Evolutionary conservation across 495 filamentous ascomycete genomes (phyloP), one percentile per base, ranked within the genome.

Genomic region (Penicillium diatomitis): DNA sequence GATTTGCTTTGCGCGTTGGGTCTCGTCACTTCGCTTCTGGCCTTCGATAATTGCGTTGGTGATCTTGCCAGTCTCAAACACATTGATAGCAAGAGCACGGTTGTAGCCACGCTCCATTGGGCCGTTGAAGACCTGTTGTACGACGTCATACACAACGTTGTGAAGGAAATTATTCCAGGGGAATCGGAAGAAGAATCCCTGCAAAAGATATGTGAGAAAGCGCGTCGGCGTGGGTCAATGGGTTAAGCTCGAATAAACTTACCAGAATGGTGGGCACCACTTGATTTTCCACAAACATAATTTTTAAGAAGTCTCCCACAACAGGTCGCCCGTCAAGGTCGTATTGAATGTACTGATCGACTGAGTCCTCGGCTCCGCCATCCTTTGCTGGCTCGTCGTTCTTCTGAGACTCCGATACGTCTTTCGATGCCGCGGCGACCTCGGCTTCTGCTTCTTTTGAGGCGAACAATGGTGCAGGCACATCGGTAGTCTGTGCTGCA

Each of bases 131-230:
- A 99, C 94, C 70, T 99, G 92, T 64, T 99, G 92, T 8, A 99
- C 86, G 53, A 99, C 90, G 64, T 99, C 92, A 64, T 99, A 99
- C 28, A 99, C 92, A 38, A 99, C 92, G 68, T 99, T 99, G 66
- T 99, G 92, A 27, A 99, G 80, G 61, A 99, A 99, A 65, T 99
- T 99, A 62, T 99, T 99, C 92, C 92, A 99, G 4, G 92, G 94
- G 65, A 97, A 97, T 46, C 82, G 83, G 75, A 97, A 99, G 72
- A 99, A 99, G 72, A 98, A 97, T 48, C 85, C 84, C 86, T 88
- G 50, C 2, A 58, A 41, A 12, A 34, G 30, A 33, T 6, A 36
- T 34, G 38, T 44, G 44, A 41, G 12, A 60, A 48, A 49, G 39
- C 8, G 40, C 3, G n/a, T 4, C 20, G 7, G 4, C 4, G n/a